Evolutionary conservation across 257 asterid species (phyloP).

Genomic region (Nicotiana noctiflora): DNA sequence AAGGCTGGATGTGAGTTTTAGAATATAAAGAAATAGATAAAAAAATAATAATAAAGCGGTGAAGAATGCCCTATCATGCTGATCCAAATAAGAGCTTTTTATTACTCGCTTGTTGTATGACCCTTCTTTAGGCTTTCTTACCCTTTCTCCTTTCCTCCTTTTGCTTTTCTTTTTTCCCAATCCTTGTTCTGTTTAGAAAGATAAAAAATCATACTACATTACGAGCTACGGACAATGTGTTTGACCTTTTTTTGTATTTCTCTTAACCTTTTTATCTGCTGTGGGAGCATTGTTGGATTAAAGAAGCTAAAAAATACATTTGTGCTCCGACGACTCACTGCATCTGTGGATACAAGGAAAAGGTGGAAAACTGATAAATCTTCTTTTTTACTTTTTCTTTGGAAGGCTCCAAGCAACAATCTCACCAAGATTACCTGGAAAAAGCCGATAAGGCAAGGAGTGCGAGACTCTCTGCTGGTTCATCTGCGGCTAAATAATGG

Average conservation of each 20-base stretch:
- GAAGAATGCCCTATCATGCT: background rate
- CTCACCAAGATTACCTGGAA: constrained; percentile 91
- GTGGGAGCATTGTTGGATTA: background rate
- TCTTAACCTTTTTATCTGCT: background rate
- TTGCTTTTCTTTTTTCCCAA: background rate
- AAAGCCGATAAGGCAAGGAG: constrained; percentile 74
- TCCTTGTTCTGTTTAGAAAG: background rate
- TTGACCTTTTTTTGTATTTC: background rate
- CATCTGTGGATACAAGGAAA: background rate
- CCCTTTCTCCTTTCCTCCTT: background rate
- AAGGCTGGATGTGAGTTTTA: background rate
- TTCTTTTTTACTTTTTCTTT: background rate
- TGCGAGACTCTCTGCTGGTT: constrained; percentile 57
- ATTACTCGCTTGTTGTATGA: background rate
- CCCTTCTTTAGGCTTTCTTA: background rate
- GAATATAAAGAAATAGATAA: background rate
- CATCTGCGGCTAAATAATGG: constrained; percentile 24
- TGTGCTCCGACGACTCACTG: background rate
- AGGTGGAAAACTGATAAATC: background rate
- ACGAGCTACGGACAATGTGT: background rate
- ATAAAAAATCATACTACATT: background rate
- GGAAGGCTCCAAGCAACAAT: constrained; percentile 64
- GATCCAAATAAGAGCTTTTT: background rate
- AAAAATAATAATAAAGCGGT: background rate
- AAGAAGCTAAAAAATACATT: background rate